These are phyloP conservation scores for Monilinia vaccinii-corymbosi DNA, from an alignment of 2,329 filamentous ascomycete genomes.

Conservation along the genomic window DNA sequence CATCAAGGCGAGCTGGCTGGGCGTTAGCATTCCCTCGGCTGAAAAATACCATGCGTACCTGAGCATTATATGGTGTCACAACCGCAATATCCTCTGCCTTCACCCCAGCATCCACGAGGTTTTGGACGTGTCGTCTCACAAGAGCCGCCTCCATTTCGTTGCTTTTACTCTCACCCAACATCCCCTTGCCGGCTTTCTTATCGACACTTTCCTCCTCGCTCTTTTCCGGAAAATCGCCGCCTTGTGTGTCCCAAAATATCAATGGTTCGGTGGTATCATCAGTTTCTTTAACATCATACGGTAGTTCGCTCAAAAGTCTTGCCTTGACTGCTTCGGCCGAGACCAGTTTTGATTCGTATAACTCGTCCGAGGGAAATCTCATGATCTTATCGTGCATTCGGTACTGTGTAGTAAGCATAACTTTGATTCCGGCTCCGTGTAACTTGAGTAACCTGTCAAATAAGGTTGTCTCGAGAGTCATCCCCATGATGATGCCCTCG, in stretches of 20 bases:
- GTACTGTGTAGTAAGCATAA: constrained; percentile 95
- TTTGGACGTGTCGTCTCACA: constrained; percentile 67
- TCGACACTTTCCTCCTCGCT: constrained; percentile 59
- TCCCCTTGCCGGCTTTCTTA: constrained; percentile 38
- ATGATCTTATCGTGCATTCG: constrained; percentile 97
- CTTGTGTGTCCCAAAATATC: constrained; percentile 93
- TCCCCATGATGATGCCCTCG: constrained; percentile 37
- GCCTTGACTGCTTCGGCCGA: constrained; percentile 71
- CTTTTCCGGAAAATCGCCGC: constrained; percentile 81
- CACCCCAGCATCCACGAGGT: constrained; percentile 71
- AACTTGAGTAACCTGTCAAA: constrained; percentile 81
- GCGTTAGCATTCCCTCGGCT: background rate
- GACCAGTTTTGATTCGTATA: constrained; percentile 75
- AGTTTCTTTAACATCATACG: constrained; percentile 66
- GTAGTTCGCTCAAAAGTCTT: constrained; percentile 66
- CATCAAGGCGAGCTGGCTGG: constrained; percentile 59
- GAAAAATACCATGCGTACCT: constrained; percentile 42
- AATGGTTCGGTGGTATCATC: constrained; percentile 85
- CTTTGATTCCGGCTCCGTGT: constrained; percentile 76
- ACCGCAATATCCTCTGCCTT: constrained; percentile 80
- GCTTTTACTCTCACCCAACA: constrained; percentile 69
- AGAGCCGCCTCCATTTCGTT: constrained; percentile 85
- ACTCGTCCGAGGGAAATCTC: constrained; percentile 80
- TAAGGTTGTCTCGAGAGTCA: constrained; percentile 76
- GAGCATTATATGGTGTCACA: constrained; percentile 93